These are phyloP conservation scores for Starmera quercuum DNA, from an alignment of 805 yeast species.

Conservation along the genomic window DNA sequence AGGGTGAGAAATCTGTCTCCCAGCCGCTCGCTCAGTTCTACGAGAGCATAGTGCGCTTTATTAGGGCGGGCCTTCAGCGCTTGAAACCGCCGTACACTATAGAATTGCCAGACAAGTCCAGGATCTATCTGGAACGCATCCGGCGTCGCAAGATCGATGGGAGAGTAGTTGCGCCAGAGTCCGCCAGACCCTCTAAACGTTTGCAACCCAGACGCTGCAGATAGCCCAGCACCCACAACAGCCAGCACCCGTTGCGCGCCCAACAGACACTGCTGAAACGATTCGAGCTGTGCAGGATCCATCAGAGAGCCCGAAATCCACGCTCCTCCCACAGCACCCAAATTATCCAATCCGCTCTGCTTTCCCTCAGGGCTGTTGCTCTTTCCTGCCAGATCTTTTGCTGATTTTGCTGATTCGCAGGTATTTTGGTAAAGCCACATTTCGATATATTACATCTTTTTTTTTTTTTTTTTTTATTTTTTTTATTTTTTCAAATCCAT, in stretches of 20 bases:
- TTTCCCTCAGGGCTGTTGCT: too few species aligned
- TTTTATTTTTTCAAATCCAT: too few species aligned
- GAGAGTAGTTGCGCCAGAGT: constrained; percentile 68
- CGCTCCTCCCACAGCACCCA: too few species aligned
- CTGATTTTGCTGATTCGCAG: too few species aligned
- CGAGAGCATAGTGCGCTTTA: constrained; percentile 62
- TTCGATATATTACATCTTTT: too few species aligned
- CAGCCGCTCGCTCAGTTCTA: constrained; percentile 44
- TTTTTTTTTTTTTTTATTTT: too few species aligned
- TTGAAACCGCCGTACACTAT: constrained; percentile 55
- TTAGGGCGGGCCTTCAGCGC: constrained; percentile 70
- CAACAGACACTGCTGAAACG: constrained; percentile 43
- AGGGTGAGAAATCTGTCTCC: constrained; percentile 48
- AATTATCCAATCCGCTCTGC: too few species aligned
- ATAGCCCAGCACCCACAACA: constrained; percentile 77
- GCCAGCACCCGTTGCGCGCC: constrained; percentile 46
- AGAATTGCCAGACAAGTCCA: constrained; percentile 85
- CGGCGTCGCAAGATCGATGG: constrained; percentile 84
- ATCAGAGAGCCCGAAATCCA: too few species aligned
- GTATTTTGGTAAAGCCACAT: too few species aligned
- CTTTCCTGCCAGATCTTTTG: too few species aligned
- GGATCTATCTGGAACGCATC: constrained; percentile 84
- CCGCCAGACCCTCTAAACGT: constrained; percentile 71
- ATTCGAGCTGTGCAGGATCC: constrained; percentile 8
- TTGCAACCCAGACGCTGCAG: constrained; percentile 70